Evolutionary conservation across 331 rosid species (phyloP).

Genomic region (Saraca asoca): DNA sequence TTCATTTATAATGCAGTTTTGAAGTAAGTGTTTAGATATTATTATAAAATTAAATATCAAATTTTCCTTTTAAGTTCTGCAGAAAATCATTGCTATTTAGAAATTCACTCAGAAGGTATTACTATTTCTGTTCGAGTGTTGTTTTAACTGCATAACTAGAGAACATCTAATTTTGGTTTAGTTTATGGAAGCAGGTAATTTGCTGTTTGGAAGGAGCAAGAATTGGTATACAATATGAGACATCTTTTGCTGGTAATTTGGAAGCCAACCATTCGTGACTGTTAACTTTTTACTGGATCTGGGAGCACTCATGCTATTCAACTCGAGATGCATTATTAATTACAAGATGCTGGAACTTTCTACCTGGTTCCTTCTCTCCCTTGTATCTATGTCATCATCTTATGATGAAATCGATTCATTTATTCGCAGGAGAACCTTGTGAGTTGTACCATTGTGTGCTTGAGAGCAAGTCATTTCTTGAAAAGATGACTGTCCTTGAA

Average conservation of each 20-base stretch:
- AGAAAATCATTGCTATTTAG: neutral
- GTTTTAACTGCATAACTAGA: neutral
- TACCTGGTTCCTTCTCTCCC: neutral
- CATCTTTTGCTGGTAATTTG: constrained; percentile 83
- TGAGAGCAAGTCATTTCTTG: constrained; percentile 95
- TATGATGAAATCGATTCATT: constrained; percentile 33
- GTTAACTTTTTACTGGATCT: neutral
- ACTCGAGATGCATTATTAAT: constrained; percentile 24
- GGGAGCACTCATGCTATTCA: constrained; percentile 5
- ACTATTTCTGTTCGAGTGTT: neutral
- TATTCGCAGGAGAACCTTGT: constrained; percentile 73
- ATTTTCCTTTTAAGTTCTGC: constrained; percentile 15
- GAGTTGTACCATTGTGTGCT: constrained; percentile 89
- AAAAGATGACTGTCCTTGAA: constrained; percentile 89
- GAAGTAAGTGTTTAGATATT: neutral
- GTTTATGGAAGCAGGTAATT: constrained; percentile 63
- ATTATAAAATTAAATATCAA: neutral
- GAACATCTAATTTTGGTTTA: constrained; percentile 20
- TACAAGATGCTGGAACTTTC: constrained; percentile 35
- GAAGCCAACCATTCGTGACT: constrained; percentile 26
- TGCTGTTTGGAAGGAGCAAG: constrained; percentile 92
- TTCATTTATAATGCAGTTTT: neutral
- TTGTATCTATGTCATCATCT: constrained; percentile 29
- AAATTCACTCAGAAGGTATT: neutral
- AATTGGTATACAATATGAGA: constrained; percentile 89